A percentile compares a stretch with the other conserved stretches of the same genome.
Conservation (phyloP, 1,284 basidiomycete genomes). For the Cutaneotrichosporon sp. region DNA sequence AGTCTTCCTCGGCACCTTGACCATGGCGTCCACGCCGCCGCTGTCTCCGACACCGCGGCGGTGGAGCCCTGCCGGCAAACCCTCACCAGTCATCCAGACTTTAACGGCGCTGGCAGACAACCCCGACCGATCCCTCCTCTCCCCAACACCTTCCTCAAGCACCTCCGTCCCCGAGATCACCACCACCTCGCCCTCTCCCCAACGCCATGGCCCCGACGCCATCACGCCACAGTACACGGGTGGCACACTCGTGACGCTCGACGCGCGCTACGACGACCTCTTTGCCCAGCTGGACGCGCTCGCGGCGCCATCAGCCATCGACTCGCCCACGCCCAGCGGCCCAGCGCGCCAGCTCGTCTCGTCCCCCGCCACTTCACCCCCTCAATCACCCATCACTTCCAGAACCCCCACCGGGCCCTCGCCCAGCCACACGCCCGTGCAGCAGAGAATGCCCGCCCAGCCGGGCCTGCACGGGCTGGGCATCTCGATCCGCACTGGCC, state of each 20-base stretch:
- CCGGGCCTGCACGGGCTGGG: constrained; percentile 13
- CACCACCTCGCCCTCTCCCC: constrained; percentile 46
- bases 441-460: constrained; percentile 1
- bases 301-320: constrained; percentile 20
- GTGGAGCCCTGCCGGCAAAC: constrained; percentile 32
- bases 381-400: neutral
- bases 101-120: constrained; percentile 19
- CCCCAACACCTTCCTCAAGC: constrained; percentile 11
- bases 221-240: constrained; percentile 17
- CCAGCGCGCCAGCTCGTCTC: neutral
- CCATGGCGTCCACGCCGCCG: constrained; percentile 35
- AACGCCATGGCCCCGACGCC: constrained; percentile 18
- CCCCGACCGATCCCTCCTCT: constrained; percentile 19
- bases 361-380: constrained; percentile 3
- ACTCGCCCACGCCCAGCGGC: constrained; percentile 1
- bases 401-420: neutral
- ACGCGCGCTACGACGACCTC: constrained; percentile 40
- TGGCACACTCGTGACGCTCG: constrained; percentile 11
- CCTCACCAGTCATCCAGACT: constrained; percentile 35
- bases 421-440: neutral
- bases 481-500: constrained; percentile 8
- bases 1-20: neutral
- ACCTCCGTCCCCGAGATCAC: constrained; percentile 28
- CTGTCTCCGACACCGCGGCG: constrained; percentile 44
- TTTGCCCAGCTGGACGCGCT: constrained; percentile 43